Conservation (phyloP, 2,329 filamentous ascomycete species). For the Colletotrichum sp. region DNA sequence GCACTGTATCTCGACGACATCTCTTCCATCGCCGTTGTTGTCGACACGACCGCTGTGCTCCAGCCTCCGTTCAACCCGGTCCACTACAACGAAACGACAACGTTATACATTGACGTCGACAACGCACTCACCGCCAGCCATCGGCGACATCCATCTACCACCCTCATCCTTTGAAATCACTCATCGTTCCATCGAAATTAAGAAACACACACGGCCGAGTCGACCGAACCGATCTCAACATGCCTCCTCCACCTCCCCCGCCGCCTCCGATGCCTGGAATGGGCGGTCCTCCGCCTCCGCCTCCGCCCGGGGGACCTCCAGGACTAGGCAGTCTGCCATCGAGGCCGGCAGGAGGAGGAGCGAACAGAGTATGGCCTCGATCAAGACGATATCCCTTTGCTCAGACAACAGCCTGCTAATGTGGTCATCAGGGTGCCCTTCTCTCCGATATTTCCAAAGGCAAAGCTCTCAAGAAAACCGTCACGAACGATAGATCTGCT, state of each 20-base stretch:
- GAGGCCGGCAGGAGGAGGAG: constrained; percentile 59
- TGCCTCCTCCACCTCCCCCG: constrained; percentile 70
- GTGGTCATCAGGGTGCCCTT: constrained; percentile 72
- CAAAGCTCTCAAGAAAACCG: constrained; percentile 78
- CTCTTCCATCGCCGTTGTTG: background rate
- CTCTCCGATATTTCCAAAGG: constrained; percentile 90
- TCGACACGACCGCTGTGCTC: background rate
- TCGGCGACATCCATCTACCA: background rate
- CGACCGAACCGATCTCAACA: constrained; percentile 22
- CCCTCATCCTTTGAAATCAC: background rate
- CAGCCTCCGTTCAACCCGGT: background rate
- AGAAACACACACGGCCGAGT: background rate
- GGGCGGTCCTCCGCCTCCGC: constrained; percentile 69
- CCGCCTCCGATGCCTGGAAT: constrained; percentile 64
- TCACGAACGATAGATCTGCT: constrained; percentile 91
- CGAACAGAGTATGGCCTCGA: constrained; percentile 61
- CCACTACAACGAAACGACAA: constrained; percentile 25
- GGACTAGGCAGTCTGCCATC: constrained; percentile 56
- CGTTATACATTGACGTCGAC: background rate
- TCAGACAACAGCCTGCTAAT: constrained; percentile 7
- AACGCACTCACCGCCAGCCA: constrained; percentile 12
- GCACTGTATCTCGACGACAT: constrained; percentile 10
- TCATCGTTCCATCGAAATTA: background rate
- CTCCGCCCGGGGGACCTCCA: constrained; percentile 49
- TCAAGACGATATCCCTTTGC: background rate